Conservation (phyloP, 805 yeast genomes). For the Kazachstania africana region DNA sequence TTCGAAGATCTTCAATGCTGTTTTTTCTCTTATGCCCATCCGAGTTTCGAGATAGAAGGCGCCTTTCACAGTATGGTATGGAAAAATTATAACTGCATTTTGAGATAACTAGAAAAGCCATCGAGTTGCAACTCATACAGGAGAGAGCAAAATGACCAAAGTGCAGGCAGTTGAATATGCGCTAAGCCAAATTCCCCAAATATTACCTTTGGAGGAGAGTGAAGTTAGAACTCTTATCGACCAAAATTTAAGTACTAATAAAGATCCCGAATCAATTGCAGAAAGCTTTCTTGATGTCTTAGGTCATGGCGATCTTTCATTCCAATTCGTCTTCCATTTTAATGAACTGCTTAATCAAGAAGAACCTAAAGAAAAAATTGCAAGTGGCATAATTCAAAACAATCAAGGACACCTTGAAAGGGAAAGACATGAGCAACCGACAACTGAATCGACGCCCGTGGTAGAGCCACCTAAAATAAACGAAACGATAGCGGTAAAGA, state of each 20-base stretch:
- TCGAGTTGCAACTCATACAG: too few relatives aligned
- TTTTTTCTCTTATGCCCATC: too few relatives aligned
- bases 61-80: too few relatives aligned
- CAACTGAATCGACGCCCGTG: neutral
- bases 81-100: too few relatives aligned
- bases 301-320: slow-evolving; percentile 23
- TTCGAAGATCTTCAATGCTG: too few relatives aligned
- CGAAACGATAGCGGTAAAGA: neutral
- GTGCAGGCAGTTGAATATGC: slow-evolving; percentile 22
- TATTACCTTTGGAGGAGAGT: slow-evolving; percentile 22
- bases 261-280: slow-evolving; percentile 17
- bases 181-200: slow-evolving; percentile 17
- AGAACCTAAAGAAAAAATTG: neutral
- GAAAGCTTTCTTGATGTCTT: slow-evolving; percentile 21
- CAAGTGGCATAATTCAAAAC: neutral
- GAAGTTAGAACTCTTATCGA: slow-evolving; percentile 19
- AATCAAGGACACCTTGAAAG: neutral
- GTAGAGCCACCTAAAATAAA: neutral
- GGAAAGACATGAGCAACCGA: neutral
- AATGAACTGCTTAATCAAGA: slow-evolving; percentile 11
- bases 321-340: slow-evolving; percentile 22
- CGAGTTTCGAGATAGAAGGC: too few relatives aligned
- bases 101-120: too few relatives aligned
- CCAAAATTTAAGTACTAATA: slow-evolving; percentile 14
- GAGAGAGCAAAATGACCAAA: slow-evolving; percentile 22